Evolutionary conservation across 306 rosid species (phyloP), one percentile per base, ranked within the genome.

Genomic region (Lagenaria siceraria): DNA sequence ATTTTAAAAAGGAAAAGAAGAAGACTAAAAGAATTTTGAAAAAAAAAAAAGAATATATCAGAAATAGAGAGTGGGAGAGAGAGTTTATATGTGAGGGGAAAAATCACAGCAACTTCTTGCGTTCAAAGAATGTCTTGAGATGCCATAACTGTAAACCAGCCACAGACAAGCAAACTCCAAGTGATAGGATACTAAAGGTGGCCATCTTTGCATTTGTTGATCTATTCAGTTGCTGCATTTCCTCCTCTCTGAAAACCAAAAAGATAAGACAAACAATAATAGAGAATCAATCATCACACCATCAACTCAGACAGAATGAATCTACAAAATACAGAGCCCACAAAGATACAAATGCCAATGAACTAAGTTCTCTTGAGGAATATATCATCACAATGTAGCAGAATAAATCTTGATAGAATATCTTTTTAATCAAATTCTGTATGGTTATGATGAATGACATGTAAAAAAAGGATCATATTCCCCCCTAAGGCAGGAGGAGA

Each of bases 81-180:
- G 52, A 63, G 74, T n/a, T 29, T 6, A 43, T 11, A 74, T 18
- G 19, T 5, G 35, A 71, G 76, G 75, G 70, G 22, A 25, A 42
- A 77, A 75, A 78, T 85, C 83, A 90, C 59, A 93, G 91, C 82
- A 93, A 86, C 84, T 93, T 95, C 91, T 92, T 95, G 88, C 96
- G 88, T 88, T 89, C 92, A 76, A 95, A 95, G 88, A 90, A 95
- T 62, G 94, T 49, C 92, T 90, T 95, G 86, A 95, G 87, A 87
- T 95, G 93, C 98, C 97, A 94, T 66, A 91, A 76, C 73, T 95
- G 99, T 82, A 95, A 46, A 78, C 93, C 87, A 22, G 99, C 96
- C 21, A 95, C 99, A 11, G 99, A 90, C 80, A 92, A 58, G 91
- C 97, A 92, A 56, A 94, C 81, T 82, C 78, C 63, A 38, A 95